phyloP scores from a whole-genome alignment of 768 basidiomycete species.

The Agaricus subrufescens region DNA sequence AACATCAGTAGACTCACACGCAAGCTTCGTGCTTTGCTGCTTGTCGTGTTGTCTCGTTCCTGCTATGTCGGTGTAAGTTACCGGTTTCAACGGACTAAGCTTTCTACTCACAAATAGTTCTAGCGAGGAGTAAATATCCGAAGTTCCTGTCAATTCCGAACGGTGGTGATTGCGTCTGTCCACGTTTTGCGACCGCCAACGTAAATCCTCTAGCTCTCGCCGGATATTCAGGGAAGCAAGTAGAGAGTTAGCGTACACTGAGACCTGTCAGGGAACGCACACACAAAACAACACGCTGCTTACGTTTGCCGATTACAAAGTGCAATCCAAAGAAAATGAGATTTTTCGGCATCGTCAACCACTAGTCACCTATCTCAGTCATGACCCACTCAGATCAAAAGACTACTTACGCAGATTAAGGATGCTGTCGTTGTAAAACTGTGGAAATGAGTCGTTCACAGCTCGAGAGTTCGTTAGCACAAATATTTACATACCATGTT shows the following conservation, averaged over 20 bases:
- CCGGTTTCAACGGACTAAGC: no score
- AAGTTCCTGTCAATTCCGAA: not conserved
- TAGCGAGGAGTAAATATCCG: not conserved
- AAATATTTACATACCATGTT: conserved; percentile 31
- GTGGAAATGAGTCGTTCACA: not conserved
- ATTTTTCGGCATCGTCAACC: conserved; percentile 38
- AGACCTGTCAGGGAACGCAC: not conserved
- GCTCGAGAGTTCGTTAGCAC: not conserved
- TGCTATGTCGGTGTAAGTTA: not conserved
- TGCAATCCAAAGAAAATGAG: conserved; percentile 42
- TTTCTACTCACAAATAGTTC: not conserved
- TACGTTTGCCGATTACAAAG: conserved; percentile 44
- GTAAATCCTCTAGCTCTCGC: conserved; percentile 2
- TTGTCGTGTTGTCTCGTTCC: not conserved
- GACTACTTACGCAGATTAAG: conserved; percentile 34
- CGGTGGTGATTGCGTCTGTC: not conserved
- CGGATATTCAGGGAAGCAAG: conserved; percentile 20
- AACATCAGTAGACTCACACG: not conserved
- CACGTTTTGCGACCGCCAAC: conserved; percentile 1
- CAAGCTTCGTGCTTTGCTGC: not conserved
- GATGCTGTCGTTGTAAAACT: conserved; percentile 38
- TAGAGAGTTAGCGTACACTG: conserved; percentile 33
- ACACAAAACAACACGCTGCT: conserved; percentile 9
- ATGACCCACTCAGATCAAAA: not conserved
- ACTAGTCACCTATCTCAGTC: conserved; percentile 17